Base-by-base conservation (phyloP, 106 monocot genomes). In the Allium fistulosum region DNA sequence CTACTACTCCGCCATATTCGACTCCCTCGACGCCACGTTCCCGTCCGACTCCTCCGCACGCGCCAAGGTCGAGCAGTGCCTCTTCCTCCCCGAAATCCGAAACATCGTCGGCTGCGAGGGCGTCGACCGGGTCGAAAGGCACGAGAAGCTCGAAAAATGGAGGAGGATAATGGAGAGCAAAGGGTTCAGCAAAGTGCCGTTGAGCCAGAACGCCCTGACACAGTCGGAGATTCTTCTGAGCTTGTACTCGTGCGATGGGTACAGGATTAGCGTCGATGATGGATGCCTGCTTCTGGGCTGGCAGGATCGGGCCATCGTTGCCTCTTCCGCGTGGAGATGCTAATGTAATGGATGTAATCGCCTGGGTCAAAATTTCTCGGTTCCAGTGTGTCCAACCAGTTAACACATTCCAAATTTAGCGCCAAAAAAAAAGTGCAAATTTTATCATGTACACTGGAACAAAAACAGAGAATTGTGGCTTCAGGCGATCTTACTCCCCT, bases 1-100 rank as follows among this genome's bases (percentile, higher is more conserved):
- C 65, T 81, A 77, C 77, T 81, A 81, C 73, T 81, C 81, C 26
- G 81, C 81, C 50, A 69, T 81, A 26, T 81, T 81, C 65, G 81
- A 81, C 73, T 81, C 81, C 16, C 59, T 81, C 18, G 73, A 81
- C 65, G 81, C 81, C 0, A 81, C 81, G 12, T 77, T 81, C 27
- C 81, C 81, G 52, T 46, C 65, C 3, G 81, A 77, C 73, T 81
- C 81, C 16, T 64, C 61, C 2, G 76, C 76, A 22, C 57, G 81
- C 14, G 72, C 73, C 63, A 81, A 69, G 68, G 77, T 81, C 51
- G 81, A 81, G 77, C 73, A 77, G 64, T 72, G 11, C 77, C 13
- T 81, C 3, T 67, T 81, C 22, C 72, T 63, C 4, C 81, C 81
- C 3, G 77, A 81, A 68, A 81, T 81, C 16, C 51, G 52, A 28